Evolutionary conservation across 495 filamentous ascomycete genomes (phyloP).

Genomic region (Aspergillus baeticus): DNA sequence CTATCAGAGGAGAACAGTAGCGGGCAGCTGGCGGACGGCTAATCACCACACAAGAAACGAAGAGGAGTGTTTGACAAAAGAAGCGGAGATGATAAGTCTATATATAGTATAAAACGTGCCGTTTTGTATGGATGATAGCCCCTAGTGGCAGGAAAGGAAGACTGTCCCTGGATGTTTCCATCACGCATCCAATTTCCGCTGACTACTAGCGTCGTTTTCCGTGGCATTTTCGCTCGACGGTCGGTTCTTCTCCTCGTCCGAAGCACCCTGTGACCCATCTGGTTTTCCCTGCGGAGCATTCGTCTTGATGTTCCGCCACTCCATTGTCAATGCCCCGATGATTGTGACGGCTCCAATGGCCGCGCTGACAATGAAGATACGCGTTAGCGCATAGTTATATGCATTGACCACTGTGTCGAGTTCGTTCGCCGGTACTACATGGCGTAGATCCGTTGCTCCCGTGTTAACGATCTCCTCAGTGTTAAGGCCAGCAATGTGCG

Average conservation of each 20-base stretch:
- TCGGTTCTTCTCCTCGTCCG: not conserved
- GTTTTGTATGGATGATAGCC: too few species aligned
- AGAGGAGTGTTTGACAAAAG: too few species aligned
- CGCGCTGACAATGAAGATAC: slow-evolving; percentile 31
- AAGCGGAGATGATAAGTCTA: too few species aligned
- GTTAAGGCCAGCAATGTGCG: slow-evolving; percentile 18
- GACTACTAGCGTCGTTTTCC: too few species aligned
- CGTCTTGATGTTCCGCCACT: slow-evolving; percentile 41
- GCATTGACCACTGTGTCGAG: slow-evolving; percentile 22
- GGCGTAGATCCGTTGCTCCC: slow-evolving; percentile 26
- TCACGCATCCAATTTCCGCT: too few species aligned
- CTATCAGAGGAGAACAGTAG: too few species aligned
- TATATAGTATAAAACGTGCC: too few species aligned
- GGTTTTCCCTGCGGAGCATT: not conserved
- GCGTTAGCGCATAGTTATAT: slow-evolving; percentile 31
- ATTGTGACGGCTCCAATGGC: slow-evolving; percentile 31
- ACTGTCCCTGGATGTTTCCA: too few species aligned
- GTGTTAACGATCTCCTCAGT: slow-evolving; percentile 20
- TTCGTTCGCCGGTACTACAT: slow-evolving; percentile 19
- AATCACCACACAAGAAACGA: too few species aligned
- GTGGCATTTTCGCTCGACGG: too few species aligned
- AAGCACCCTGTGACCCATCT: not conserved
- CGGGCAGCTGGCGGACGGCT: too few species aligned
- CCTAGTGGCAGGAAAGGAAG: too few species aligned
- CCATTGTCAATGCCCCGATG: slow-evolving; percentile 31